Conservation (phyloP, 2,329 filamentous ascomycete genomes). For the Metarhizium humberi region DNA sequence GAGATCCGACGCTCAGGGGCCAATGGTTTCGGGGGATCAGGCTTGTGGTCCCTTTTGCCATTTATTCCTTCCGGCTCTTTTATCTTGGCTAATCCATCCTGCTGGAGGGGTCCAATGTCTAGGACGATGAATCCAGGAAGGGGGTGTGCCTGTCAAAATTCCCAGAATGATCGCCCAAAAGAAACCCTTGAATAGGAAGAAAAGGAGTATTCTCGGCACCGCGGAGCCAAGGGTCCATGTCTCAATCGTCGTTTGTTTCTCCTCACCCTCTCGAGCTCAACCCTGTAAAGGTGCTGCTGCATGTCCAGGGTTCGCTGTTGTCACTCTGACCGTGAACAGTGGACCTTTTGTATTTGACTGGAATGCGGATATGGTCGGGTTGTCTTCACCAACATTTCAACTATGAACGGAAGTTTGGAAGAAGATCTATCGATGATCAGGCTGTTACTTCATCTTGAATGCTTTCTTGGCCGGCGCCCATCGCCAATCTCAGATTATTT, state of each 20-base stretch:
- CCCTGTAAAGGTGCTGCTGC: not conserved
- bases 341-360: not conserved
- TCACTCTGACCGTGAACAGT: not conserved
- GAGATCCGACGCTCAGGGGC: not conserved
- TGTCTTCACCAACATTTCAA: not conserved
- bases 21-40: conserved; percentile 1
- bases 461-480: not conserved
- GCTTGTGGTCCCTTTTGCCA: conserved; percentile 2
- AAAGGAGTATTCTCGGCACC: conserved; percentile 1
- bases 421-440: not conserved
- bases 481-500: not conserved
- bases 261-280: not conserved
- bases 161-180: not conserved
- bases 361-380: not conserved
- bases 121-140: not conserved
- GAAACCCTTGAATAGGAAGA: not conserved
- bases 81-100: not conserved
- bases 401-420: not conserved
- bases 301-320: conserved; percentile 1
- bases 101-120: not conserved
- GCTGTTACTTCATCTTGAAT: not conserved
- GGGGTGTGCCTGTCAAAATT: conserved; percentile 1
- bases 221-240: not conserved
- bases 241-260: not conserved
- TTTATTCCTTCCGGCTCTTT: not conserved